Base-by-base conservation (phyloP, 805 yeast species). In the Ogataea nonfermentans region DNA sequence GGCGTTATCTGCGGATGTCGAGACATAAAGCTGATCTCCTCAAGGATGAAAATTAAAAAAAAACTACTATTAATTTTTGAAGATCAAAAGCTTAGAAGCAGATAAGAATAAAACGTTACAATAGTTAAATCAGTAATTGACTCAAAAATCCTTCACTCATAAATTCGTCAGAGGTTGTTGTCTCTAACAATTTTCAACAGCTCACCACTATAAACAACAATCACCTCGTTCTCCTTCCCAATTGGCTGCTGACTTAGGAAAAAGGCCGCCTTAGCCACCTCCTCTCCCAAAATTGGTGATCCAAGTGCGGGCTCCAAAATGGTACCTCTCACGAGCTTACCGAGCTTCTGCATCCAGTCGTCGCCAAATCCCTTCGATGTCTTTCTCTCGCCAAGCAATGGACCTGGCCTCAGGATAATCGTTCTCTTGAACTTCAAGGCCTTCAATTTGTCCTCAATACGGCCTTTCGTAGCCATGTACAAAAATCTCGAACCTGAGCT, bases 401-500 rank as follows among this genome's bases (percentile, higher is more conserved):
- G 59, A 10, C 96, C 96, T 0, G 96, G 96, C 53, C 86, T 73
- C 40, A 89, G 60, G 45, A 89, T 82, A 36, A 87, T 74, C 1
- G 89, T 79, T 38, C 78, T 69, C n/a, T 79, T 81, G 60, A 87
- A 89, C 19, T 69, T 73, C 41, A 88, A 66, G 0, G 66, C 78
- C 30, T 69, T 62, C 8, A 89, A 65, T 32, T 78, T 87, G 31
- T 79, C 73, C 57, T 89, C 96, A 34, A 84, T 67, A 36, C 79
- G 75, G 20, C 95, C 96, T 58, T 89, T 89, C 61, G 83, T 70
- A 49, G 70, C 70, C 30, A 76, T 37, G 53, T 88, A 89, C 4
- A 81, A 72, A 29, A 85, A 67, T n/a, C 50, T 51, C 0, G 95
- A 84, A 24, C 55, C 49, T 0, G 73, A 52, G 42, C 66, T 67